These are phyloP conservation scores for Leccinum aurantiacum DNA, from an alignment of 768 basidiomycete species.

Conservation along the genomic window DNA sequence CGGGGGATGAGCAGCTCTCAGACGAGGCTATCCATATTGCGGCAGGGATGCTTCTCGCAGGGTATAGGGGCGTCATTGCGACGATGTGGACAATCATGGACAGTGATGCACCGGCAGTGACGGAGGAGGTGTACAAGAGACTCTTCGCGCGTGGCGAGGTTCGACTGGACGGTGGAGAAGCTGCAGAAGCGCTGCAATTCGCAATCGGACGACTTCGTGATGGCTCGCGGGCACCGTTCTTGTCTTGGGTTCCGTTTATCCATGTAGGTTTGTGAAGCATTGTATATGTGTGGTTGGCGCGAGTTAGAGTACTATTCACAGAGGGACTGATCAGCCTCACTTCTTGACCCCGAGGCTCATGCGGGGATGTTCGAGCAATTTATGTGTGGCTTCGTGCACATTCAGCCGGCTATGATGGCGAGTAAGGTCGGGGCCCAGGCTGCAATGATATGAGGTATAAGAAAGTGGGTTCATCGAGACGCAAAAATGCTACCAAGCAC, in stretches of 20 bases:
- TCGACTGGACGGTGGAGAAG: neutral
- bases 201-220: neutral
- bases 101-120: neutral
- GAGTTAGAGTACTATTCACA: too few species aligned
- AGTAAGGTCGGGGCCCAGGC: too few species aligned
- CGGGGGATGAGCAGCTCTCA: neutral
- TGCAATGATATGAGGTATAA: too few species aligned
- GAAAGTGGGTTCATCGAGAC: too few species aligned
- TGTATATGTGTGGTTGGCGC: neutral
- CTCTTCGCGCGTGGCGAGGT: neutral
- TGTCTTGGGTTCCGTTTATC: neutral
- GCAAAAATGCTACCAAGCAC: too few species aligned
- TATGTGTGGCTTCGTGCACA: too few species aligned
- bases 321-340: too few species aligned
- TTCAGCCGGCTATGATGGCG: too few species aligned
- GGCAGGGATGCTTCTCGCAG: neutral
- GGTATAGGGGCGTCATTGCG: neutral
- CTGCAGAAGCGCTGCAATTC: neutral
- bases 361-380: too few species aligned
- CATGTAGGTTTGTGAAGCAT: neutral
- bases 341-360: too few species aligned
- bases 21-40: neutral
- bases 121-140: neutral
- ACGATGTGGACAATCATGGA: conserved; percentile 4
- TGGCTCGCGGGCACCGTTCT: neutral